Percentiles rank a stretch among this genome's conserved stretches.
phyloP scores from a whole-genome alignment of 345 rosid species.

The Gynandropsis gynandra region DNA sequence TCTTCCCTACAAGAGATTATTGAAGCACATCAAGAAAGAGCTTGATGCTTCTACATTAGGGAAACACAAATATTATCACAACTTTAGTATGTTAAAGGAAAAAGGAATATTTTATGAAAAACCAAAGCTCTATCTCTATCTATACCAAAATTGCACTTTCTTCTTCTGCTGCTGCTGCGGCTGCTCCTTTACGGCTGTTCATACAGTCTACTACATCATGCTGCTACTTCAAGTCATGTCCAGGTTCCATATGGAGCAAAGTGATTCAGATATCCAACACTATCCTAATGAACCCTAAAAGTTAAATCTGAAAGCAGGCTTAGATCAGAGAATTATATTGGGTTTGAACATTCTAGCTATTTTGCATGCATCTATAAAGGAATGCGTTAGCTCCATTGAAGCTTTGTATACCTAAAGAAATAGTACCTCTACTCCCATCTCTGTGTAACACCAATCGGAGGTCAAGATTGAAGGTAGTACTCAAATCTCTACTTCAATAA shows the following conservation, averaged over 20 bases:
- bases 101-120: too few relatives aligned
- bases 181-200: too few relatives aligned
- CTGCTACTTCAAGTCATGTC: conserved; percentile 17
- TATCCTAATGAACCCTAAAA: conserved; percentile 19
- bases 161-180: not conserved
- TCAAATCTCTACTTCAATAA: conserved; percentile 48
- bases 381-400: conserved; percentile 21
- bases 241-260: conserved; percentile 9
- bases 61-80: too few relatives aligned
- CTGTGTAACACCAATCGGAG: not conserved
- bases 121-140: not conserved
- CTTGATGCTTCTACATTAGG: too few relatives aligned
- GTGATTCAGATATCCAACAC: conserved; percentile 22
- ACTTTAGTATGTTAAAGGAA: conserved; percentile 15
- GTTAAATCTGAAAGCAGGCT: conserved; percentile 22
- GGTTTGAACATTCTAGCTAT: conserved; percentile 22
- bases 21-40: too few relatives aligned
- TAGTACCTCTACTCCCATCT: conserved; percentile 12
- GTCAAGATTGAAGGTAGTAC: conserved; percentile 21
- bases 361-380: conserved; percentile 9
- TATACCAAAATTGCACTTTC: not conserved
- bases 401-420: conserved; percentile 27
- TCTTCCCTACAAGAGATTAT: too few relatives aligned
- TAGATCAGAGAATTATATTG: conserved; percentile 22
- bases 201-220: not conserved